Evolutionary conservation across 2,329 filamentous ascomycete species (phyloP).

Genomic region (Chaetomium strumarium): DNA sequence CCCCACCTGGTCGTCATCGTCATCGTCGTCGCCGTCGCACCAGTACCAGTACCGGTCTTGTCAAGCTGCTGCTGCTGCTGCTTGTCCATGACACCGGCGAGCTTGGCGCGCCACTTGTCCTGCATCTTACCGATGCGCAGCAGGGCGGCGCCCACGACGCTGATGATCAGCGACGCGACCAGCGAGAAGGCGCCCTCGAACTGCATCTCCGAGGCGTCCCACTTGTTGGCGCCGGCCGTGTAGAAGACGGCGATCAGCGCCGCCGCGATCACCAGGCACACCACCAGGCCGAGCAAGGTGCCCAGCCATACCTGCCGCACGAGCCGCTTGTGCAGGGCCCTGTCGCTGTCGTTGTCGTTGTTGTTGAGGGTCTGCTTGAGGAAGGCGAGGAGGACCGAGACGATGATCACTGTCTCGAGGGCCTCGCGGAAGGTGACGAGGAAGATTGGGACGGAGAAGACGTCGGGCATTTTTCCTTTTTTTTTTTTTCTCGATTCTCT

Average conservation of each 20-base stretch:
- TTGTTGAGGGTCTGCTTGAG: constrained; percentile 66
- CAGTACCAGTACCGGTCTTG: no score
- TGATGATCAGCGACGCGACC: constrained; percentile 73
- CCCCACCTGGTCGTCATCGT: constrained; percentile 33
- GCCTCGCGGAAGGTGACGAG: constrained; percentile 87
- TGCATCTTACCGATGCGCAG: constrained; percentile 78
- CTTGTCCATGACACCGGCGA: constrained; percentile 26
- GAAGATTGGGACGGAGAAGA: constrained; percentile 77
- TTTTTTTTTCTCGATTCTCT: neutral
- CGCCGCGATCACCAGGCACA: constrained; percentile 57
- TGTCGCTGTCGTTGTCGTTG: constrained; percentile 41
- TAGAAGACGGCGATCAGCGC: constrained; percentile 67
- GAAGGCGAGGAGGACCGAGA: constrained; percentile 81
- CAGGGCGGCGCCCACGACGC: constrained; percentile 71
- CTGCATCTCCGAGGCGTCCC: constrained; percentile 63
- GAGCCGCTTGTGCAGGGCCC: constrained; percentile 58
- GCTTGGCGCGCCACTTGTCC: constrained; percentile 61
- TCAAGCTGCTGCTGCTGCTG: no score
- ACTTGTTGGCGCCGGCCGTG: constrained; percentile 58
- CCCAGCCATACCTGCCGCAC: constrained; percentile 66
- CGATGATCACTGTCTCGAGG: constrained; percentile 76
- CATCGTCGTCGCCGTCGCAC: constrained; percentile 34
- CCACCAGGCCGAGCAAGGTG: constrained; percentile 49
- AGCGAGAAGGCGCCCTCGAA: constrained; percentile 78
- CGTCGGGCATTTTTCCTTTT: constrained; percentile 50